Evolutionary conservation across 1,284 basidiomycete genomes (phyloP).

Genomic region (Sanguinoderma infundibulare): DNA sequence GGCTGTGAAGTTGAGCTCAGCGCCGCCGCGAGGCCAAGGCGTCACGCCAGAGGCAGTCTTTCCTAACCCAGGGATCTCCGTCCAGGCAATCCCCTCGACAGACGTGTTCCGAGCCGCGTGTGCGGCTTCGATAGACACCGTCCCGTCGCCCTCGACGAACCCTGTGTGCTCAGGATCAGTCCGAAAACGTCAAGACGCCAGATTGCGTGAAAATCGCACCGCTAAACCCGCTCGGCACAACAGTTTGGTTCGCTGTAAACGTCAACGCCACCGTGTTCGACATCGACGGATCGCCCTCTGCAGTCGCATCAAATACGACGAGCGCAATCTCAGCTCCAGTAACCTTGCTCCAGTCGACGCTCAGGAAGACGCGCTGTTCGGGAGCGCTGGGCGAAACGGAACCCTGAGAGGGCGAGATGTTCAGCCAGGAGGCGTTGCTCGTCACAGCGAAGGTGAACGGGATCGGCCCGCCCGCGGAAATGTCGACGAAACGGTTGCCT

Average conservation of each 20-base stretch:
- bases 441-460: conserved; percentile 60
- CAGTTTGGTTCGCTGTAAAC: conserved; percentile 42
- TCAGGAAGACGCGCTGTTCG: conserved; percentile 59
- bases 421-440: conserved; percentile 58
- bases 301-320: conserved; percentile 52
- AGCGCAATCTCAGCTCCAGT: conserved; percentile 45
- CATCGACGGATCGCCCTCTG: conserved; percentile 40
- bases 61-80: conserved; percentile 60
- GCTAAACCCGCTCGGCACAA: conserved; percentile 48
- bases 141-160: conserved; percentile 68
- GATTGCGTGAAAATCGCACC: conserved; percentile 37
- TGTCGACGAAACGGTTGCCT: conserved; percentile 61
- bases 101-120: conserved; percentile 59
- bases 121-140: conserved; percentile 69
- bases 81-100: conserved; percentile 59
- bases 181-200: not conserved
- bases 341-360: conserved; percentile 68
- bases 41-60: conserved; percentile 63
- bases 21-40: conserved; percentile 59
- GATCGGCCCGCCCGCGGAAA: conserved; percentile 63
- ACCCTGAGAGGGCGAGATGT: conserved; percentile 49
- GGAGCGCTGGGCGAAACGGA: conserved; percentile 53
- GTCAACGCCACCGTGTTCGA: conserved; percentile 43
- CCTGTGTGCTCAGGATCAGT: conserved; percentile 39
- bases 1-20: conserved; percentile 57